Evolutionary conservation across 2,329 filamentous ascomycete genomes (phyloP).

Genomic region (Aspergillus caelatus): DNA sequence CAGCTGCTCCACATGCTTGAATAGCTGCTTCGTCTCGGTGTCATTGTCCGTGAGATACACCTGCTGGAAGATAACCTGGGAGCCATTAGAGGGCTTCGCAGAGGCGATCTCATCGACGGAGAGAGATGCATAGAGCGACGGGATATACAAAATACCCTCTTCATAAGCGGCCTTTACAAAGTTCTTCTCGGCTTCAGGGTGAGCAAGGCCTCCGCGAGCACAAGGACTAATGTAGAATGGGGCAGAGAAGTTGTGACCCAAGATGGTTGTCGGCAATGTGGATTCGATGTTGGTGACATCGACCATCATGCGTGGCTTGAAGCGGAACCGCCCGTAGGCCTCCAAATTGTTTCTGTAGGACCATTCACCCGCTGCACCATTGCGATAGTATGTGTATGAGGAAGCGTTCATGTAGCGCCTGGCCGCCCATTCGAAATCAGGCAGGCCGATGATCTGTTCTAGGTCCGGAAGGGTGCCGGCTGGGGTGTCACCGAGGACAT

Average conservation of each 20-base stretch:
- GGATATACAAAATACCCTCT: conserved; percentile 14
- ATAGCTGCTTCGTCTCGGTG: conserved; percentile 11
- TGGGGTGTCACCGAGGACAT: conserved; percentile 11
- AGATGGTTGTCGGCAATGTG: conserved; percentile 10
- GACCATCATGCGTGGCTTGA: conserved; percentile 12
- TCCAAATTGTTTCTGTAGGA: conserved; percentile 18
- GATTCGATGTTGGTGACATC: conserved; percentile 15
- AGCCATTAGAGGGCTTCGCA: conserved; percentile 10
- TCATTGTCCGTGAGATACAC: conserved; percentile 13
- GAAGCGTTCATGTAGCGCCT: conserved; percentile 15
- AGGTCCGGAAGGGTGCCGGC: conserved; percentile 10
- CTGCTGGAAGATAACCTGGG: conserved; percentile 14
- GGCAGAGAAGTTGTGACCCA: conserved; percentile 16
- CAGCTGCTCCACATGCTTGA: conserved; percentile 62
- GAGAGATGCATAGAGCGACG: conserved; percentile 10
- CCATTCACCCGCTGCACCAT: conserved; percentile 16
- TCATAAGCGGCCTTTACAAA: conserved; percentile 10
- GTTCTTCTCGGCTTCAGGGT: conserved; percentile 9
- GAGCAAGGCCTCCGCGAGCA: conserved; percentile 8
- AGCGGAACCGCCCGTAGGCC: conserved; percentile 12
- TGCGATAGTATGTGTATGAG: conserved; percentile 17
- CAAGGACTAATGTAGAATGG: conserved; percentile 17
- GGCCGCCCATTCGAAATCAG: conserved; percentile 15
- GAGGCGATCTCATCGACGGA: conserved; percentile 15
- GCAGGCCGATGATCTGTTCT: conserved; percentile 9